Evolutionary conservation across 768 basidiomycete species (phyloP).

Genomic region (Mycena latifolia): DNA sequence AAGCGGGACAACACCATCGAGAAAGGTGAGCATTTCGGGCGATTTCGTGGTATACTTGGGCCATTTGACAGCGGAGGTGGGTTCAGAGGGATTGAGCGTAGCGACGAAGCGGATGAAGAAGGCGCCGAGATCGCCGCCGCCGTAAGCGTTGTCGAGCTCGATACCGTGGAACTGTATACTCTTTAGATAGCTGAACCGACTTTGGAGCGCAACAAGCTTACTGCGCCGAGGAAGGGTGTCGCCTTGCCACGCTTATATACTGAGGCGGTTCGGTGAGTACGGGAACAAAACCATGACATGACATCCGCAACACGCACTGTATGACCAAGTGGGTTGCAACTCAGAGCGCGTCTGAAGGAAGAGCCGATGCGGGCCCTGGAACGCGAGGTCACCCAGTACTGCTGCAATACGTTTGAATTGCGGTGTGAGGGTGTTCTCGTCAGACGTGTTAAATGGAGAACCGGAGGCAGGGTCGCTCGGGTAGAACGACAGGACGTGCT

Average conservation of each 20-base stretch:
- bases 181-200: neutral
- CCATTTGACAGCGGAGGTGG: constrained; percentile 37
- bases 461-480: constrained; percentile 18
- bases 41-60: constrained; percentile 34
- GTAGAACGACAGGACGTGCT: constrained; percentile 27
- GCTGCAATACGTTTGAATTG: constrained; percentile 53
- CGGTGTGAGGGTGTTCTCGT: constrained; percentile 42
- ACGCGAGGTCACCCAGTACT: constrained; percentile 47
- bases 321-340: constrained; percentile 20
- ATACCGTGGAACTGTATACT: constrained; percentile 11
- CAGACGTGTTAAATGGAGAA: constrained; percentile 26
- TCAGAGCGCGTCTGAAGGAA: constrained; percentile 42
- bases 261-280: constrained; percentile 1
- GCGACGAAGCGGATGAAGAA: constrained; percentile 42
- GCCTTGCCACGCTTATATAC: constrained; percentile 24
- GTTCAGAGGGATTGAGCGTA: constrained; percentile 38
- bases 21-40: constrained; percentile 38
- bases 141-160: constrained; percentile 19
- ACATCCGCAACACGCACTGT: neutral
- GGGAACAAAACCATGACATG: neutral
- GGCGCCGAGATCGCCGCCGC: constrained; percentile 35
- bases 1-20: constrained; percentile 33
- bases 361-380: constrained; percentile 51
- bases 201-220: constrained; percentile 1
- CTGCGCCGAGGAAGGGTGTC: constrained; percentile 18